These are phyloP conservation scores for Nemania abortiva DNA, from an alignment of 2,329 filamentous ascomycete genomes.

Conservation along the genomic window DNA sequence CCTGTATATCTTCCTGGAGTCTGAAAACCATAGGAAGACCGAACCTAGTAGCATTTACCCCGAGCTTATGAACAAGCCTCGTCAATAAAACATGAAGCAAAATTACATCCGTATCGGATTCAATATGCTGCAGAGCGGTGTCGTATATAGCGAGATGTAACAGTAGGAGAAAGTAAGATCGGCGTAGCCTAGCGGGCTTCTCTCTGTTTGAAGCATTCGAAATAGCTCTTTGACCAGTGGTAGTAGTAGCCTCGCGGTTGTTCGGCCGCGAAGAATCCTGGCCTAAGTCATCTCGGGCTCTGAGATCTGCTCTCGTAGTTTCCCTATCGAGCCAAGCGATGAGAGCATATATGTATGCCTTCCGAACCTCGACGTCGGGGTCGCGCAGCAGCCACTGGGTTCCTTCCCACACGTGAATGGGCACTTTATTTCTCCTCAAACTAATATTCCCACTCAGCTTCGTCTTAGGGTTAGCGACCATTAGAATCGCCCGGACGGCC, in stretches of 20 bases:
- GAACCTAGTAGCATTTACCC: conserved; percentile 82
- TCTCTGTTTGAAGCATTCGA: conserved; percentile 76
- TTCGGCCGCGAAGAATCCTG: conserved; percentile 60
- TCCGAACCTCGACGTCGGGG: conserved; percentile 79
- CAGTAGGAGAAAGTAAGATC: conserved; percentile 81
- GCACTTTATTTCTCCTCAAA: conserved; percentile 79
- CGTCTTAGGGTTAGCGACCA: conserved; percentile 79
- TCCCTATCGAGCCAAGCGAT: conserved; percentile 88
- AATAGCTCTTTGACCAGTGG: conserved; percentile 71
- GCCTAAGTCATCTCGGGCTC: conserved; percentile 67
- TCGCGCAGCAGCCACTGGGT: conserved; percentile 93
- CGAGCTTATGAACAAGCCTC: conserved; percentile 79
- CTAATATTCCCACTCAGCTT: conserved; percentile 69
- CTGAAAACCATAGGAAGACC: conserved; percentile 90
- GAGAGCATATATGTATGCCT: conserved; percentile 86
- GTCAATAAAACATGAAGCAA: conserved; percentile 82
- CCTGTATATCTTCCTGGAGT: conserved; percentile 85
- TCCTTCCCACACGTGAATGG: conserved; percentile 92
- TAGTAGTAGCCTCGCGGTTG: conserved; percentile 56
- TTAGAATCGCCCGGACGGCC: conserved; percentile 83
- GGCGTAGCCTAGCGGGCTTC: conserved; percentile 63
- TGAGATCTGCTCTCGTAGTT: conserved; percentile 74
- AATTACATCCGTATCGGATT: conserved; percentile 79
- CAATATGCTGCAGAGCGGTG: conserved; percentile 79
- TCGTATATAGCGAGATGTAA: conserved; percentile 93